Conservation (phyloP, 371 early-diverging fungal genomes). For the Apophysomyces sp. region DNA sequence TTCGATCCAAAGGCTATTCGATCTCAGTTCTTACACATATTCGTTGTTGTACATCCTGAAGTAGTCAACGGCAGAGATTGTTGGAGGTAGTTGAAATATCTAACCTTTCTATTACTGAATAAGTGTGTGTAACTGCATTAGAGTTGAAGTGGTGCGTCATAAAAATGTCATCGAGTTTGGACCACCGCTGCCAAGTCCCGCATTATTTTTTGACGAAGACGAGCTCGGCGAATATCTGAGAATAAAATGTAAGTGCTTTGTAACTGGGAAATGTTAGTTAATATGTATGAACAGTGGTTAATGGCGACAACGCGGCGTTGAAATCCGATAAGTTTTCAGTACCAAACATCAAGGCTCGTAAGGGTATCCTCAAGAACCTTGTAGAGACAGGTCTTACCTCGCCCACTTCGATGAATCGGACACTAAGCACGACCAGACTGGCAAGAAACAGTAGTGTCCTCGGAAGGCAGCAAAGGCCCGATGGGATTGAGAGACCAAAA, state of each 20-base stretch:
- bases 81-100: constrained; percentile 35
- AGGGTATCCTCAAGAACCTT: constrained; percentile 39
- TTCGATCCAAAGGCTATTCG: constrained; percentile 65
- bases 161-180: constrained; percentile 63
- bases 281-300: constrained; percentile 49
- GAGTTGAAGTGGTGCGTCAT: constrained; percentile 53
- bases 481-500: constrained; percentile 12
- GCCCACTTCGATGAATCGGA: neutral
- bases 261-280: neutral
- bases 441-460: neutral
- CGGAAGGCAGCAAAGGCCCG: neutral
- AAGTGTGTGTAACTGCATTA: constrained; percentile 13
- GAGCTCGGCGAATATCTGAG: constrained; percentile 60
- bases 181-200: constrained; percentile 65
- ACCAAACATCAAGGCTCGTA: constrained; percentile 53
- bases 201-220: constrained; percentile 50
- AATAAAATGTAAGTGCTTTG: constrained; percentile 48
- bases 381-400: constrained; percentile 34
- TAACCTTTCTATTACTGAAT: neutral
- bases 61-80: constrained; percentile 27
- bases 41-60: constrained; percentile 60
- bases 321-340: constrained; percentile 62
- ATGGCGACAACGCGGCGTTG: constrained; percentile 74
- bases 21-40: constrained; percentile 76
- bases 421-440: neutral